Evolutionary conservation across 176 grass and related monocot species (phyloP).

Genomic region (Hordeum marinum): DNA sequence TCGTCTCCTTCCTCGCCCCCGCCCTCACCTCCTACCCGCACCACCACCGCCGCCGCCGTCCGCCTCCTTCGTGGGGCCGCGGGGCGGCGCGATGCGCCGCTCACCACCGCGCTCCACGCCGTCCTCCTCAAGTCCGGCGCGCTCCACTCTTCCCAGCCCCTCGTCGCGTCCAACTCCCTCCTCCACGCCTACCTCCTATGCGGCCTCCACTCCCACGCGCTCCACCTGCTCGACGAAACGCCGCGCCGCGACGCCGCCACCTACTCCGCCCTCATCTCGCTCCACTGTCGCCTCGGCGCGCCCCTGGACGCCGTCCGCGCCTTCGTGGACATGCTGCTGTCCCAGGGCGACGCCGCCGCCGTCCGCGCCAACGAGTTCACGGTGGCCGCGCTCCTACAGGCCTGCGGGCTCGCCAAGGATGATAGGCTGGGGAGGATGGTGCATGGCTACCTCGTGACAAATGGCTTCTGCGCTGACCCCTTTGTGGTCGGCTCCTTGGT

Average conservation of each 20-base stretch:
- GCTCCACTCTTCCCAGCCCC: conserved; percentile 10
- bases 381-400: conserved; percentile 46
- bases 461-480: conserved; percentile 42
- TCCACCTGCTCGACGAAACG: conserved; percentile 55
- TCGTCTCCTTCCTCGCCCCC: not conserved
- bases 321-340: conserved; percentile 56
- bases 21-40: not conserved
- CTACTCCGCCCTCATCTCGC: conserved; percentile 54
- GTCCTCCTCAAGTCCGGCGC: conserved; percentile 40
- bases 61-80: conserved; percentile 37
- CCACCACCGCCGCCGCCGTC: conserved; percentile 4
- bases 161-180: conserved; percentile 26
- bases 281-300: conserved; percentile 33
- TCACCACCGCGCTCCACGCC: conserved; percentile 36
- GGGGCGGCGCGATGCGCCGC: not conserved
- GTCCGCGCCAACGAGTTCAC: conserved; percentile 63
- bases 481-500: conserved; percentile 56
- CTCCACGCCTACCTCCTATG: conserved; percentile 45
- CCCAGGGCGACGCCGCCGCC: not conserved
- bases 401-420: conserved; percentile 47
- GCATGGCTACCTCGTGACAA: conserved; percentile 53
- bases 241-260: conserved; percentile 59
- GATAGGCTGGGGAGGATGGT: conserved; percentile 46
- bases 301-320: conserved; percentile 37
- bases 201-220: conserved; percentile 36